Base-by-base conservation (phyloP, 257 asterid genomes). In the Solanum clarkiae region DNA sequence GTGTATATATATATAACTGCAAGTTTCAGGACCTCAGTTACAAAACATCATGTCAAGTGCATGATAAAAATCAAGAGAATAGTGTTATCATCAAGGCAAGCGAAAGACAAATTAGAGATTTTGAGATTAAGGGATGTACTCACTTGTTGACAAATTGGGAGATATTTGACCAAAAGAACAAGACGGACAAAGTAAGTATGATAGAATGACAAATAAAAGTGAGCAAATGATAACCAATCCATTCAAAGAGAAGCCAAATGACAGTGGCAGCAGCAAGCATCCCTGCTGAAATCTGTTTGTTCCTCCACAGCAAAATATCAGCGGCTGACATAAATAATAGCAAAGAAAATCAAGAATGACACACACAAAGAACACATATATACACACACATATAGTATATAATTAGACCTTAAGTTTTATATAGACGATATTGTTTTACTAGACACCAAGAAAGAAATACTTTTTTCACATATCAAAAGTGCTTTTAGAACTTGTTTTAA, bases 261-360 rank as follows among this genome's bases (percentile, higher is more conserved):
- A 96, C 97, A n/a, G 98, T 94, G 16, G 97, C 90, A 66, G 92
- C 93, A 14, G 97, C 92, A 72, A 96, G 95, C 87, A 94, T 24
- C 49, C 93, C 92, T 65, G 92, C 98, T n/a, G 99, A 96, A 47
- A 90, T 88, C 88, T 93, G 98, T 91, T 94, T 96, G 92, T 96
- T 96, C 89, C 98, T 91, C 99, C 99, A 96, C 10, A 96, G 94
- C 81, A 96, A 88, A 53, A 96, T 92, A 85, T 96, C 99, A 32
- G 99, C 99, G 47, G 97, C 99, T 96, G 95, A 82, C 42, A 79
- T 42, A 44, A 47, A 66, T 20, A 20, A 22, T 54, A 56, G 8
- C 24, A 54, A 22, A 55, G 18, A 54, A 45, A 29, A 8, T 36
- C 69, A 53, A 47, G 45, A 32, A 57, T 17, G 47, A 9, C 18